phyloP scores from a whole-genome alignment of 345 rosid genomes.

The Gossypium thurberi region DNA sequence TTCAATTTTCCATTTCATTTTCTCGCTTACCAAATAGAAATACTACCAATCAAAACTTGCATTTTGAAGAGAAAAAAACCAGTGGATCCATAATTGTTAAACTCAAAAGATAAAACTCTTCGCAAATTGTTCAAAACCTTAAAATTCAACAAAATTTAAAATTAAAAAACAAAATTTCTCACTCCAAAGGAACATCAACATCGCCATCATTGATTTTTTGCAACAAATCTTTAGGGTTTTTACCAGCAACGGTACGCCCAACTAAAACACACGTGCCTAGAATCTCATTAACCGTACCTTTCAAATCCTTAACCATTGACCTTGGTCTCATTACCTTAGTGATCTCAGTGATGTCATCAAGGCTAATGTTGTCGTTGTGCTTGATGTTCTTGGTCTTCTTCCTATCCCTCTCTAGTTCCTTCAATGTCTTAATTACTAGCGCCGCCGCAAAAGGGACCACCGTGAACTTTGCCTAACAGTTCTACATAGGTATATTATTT shows the following conservation, averaged over 20 bases:
- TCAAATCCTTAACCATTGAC: constrained; percentile 50
- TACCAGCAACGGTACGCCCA: constrained; percentile 45
- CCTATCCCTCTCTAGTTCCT: constrained; percentile 53
- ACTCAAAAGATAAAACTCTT: background rate
- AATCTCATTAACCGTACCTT: constrained; percentile 52
- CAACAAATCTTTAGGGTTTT: constrained; percentile 47
- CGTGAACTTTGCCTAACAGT: constrained; percentile 52
- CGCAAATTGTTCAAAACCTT: background rate
- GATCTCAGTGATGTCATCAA: constrained; percentile 49
- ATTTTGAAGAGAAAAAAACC: too few relatives aligned
- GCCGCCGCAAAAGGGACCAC: constrained; percentile 62
- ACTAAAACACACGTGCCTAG: constrained; percentile 57
- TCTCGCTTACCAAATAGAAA: background rate
- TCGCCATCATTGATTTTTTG: constrained; percentile 44
- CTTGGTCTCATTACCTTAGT: constrained; percentile 42
- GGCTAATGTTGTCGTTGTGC: constrained; percentile 25
- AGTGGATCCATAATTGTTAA: constrained; percentile 13
- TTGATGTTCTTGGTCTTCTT: constrained; percentile 31
- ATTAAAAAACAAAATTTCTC: background rate
- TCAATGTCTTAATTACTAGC: constrained; percentile 46
- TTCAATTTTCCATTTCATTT: background rate
- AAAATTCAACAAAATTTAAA: background rate
- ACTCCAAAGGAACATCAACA: constrained; percentile 41
- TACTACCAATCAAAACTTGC: background rate
- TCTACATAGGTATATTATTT: constrained; percentile 20